Conservation (phyloP, 495 filamentous ascomycete genomes). For the Hypoxylon fuscum region DNA sequence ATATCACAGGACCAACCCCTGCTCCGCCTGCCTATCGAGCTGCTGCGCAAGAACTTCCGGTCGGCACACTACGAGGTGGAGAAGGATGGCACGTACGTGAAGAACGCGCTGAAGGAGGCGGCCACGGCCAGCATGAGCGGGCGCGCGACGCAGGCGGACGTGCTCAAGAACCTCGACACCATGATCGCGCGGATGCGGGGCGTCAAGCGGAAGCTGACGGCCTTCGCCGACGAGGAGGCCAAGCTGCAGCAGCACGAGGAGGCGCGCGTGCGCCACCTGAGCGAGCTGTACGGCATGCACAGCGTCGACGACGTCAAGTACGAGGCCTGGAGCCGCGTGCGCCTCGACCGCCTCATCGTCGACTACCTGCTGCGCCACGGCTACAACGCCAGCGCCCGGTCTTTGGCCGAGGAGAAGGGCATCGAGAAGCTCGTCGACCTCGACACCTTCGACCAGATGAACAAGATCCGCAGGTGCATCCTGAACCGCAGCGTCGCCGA, state of each 20-base stretch:
- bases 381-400: constrained; percentile 78
- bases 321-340: constrained; percentile 83
- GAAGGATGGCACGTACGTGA: constrained; percentile 74
- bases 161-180: constrained; percentile 77
- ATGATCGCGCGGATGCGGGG: constrained; percentile 87
- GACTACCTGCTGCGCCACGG: constrained; percentile 90
- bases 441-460: constrained; percentile 85
- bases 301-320: constrained; percentile 92
- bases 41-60: constrained; percentile 93
- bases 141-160: constrained; percentile 68
- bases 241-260: constrained; percentile 74
- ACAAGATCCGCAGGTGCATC: constrained; percentile 75
- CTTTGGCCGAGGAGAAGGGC: constrained; percentile 73
- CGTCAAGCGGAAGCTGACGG: constrained; percentile 85
- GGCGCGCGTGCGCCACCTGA: constrained; percentile 80
- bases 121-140: constrained; percentile 72
- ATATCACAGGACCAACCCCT: constrained; percentile 87
- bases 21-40: constrained; percentile 88
- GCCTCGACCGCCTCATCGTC: constrained; percentile 84
- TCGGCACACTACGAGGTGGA: constrained; percentile 83
- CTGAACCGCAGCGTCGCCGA: constrained; percentile 75
- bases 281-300: constrained; percentile 79
- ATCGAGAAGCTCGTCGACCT: constrained; percentile 83
- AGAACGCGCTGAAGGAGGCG: constrained; percentile 72
- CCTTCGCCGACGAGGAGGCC: constrained; percentile 79